Percentiles rank a stretch among this genome's conserved stretches.
These are phyloP conservation scores for Trichoderma arundinaceum DNA, from an alignment of 2,329 filamentous ascomycete genomes.

Conservation along the genomic window DNA sequence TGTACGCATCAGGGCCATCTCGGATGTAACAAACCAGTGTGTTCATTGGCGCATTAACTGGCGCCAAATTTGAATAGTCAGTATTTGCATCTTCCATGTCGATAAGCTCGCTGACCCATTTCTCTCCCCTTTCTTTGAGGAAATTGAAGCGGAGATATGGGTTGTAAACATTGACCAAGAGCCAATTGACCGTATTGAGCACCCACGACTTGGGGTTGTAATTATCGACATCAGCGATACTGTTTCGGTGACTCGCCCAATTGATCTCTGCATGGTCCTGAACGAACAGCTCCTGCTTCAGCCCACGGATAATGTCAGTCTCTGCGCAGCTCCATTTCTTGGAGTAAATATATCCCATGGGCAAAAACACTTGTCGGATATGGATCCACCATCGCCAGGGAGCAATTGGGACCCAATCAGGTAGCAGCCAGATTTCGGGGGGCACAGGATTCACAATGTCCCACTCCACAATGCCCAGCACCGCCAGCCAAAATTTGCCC, in stretches of 20 bases:
- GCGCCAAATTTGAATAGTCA: slow-evolving; percentile 81
- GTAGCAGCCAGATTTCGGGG: slow-evolving; percentile 90
- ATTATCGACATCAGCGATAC: slow-evolving; percentile 79
- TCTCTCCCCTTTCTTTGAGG: slow-evolving; percentile 74
- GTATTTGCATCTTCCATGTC: slow-evolving; percentile 94
- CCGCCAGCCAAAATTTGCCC: slow-evolving; percentile 94
- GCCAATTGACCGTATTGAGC: slow-evolving; percentile 77
- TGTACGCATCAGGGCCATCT: slow-evolving; percentile 76
- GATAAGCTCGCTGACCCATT: slow-evolving; percentile 81
- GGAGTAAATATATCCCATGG: slow-evolving; percentile 90
- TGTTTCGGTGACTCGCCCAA: slow-evolving; percentile 80
- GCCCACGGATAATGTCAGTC: slow-evolving; percentile 71
- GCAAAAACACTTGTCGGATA: slow-evolving; percentile 93
- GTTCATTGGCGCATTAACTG: slow-evolving; percentile 91
- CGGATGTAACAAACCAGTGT: slow-evolving; percentile 83
- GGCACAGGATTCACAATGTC: slow-evolving; percentile 94
- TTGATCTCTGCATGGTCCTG: slow-evolving; percentile 78
- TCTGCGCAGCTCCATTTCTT: slow-evolving; percentile 78
- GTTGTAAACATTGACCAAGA: slow-evolving; percentile 79
- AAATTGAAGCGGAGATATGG: slow-evolving; percentile 73
- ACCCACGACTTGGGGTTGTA: slow-evolving; percentile 92
- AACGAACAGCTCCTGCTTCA: slow-evolving; percentile 83
- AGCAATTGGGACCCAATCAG: slow-evolving; percentile 86
- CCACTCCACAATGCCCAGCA: slow-evolving; percentile 84
- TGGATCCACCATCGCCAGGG: slow-evolving; percentile 99